These are phyloP conservation scores for Leucogyrophana mollusca DNA, from an alignment of 768 basidiomycete species.

Conservation along the genomic window DNA sequence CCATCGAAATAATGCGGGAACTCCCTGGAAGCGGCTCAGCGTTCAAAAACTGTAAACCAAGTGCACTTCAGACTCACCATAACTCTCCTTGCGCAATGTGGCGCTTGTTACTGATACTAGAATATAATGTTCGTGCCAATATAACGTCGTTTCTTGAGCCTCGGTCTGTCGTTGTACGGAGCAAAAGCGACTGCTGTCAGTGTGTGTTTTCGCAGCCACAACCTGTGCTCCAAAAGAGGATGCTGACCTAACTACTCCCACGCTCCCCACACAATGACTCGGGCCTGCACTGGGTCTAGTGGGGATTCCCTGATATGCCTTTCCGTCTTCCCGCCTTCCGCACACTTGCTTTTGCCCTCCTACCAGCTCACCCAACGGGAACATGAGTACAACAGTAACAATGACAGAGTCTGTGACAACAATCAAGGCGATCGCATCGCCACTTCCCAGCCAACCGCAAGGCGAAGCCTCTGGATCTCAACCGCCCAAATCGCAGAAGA, in stretches of 20 bases:
- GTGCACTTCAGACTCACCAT: conserved; percentile 16
- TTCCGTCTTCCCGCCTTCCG: neutral
- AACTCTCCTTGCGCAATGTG: conserved; percentile 15
- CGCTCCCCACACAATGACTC: conserved; percentile 8
- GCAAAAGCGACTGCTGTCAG: neutral
- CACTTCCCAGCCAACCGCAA: conserved; percentile 2
- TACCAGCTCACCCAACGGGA: neutral
- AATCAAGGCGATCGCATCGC: neutral
- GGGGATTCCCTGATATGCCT: neutral
- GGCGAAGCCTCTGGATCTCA: conserved; percentile 5
- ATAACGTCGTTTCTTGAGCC: neutral
- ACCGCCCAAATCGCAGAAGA: conserved; percentile 54
- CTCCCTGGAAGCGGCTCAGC: conserved; percentile 61
- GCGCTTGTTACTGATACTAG: conserved; percentile 5
- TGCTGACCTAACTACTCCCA: conserved; percentile 4
- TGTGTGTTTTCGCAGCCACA: neutral
- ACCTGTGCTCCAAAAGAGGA: neutral
- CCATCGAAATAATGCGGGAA: conserved; percentile 98
- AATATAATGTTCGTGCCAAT: neutral
- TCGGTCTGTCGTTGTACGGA: too few relatives aligned
- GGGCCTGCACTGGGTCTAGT: neutral
- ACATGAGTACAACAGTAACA: conserved; percentile 2
- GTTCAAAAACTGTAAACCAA: conserved; percentile 7
- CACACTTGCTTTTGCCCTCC: neutral
- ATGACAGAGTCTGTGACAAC: conserved; percentile 1